These are phyloP conservation scores for Tetradesmus lagerheimii DNA, from an alignment of 139 green algal species.

Conservation along the genomic window DNA sequence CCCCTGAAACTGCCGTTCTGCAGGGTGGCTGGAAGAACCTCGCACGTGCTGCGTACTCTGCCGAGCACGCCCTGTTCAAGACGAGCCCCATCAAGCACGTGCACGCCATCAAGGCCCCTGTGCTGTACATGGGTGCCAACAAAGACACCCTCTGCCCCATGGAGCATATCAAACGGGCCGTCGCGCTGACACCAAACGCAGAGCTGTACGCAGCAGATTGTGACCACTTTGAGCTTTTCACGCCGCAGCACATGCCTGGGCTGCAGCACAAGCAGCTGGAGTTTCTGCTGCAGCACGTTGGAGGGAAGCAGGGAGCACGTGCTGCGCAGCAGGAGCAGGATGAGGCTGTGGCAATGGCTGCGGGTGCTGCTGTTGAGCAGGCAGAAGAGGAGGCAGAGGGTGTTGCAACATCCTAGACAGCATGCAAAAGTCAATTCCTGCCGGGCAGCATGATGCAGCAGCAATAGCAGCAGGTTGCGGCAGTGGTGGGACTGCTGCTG, in stretches of 20 bases:
- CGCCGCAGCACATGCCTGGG: constrained; percentile 20
- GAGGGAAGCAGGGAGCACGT: background rate
- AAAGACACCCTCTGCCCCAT: constrained; percentile 38
- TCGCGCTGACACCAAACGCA: background rate
- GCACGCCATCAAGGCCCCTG: constrained; percentile 15
- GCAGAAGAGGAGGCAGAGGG: background rate
- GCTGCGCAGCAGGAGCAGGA: background rate
- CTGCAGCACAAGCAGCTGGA: constrained; percentile 31
- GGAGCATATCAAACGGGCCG: constrained; percentile 7
- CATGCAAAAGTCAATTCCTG: too few species aligned
- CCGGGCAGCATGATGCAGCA: too few species aligned
- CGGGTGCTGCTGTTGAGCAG: background rate
- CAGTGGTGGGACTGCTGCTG: too few species aligned
- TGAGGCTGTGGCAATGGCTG: background rate
- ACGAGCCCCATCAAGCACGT: constrained; percentile 47
- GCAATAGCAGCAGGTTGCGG: too few species aligned
- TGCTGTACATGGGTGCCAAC: constrained; percentile 28
- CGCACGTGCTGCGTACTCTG: constrained; percentile 28
- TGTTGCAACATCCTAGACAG: constrained; percentile 3
- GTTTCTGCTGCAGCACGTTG: constrained; percentile 34
- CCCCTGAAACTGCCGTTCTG: too few species aligned
- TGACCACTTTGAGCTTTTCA: constrained; percentile 46
- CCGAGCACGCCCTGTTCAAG: constrained; percentile 32
- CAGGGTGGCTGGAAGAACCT: constrained; percentile 45
- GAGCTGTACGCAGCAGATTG: constrained; percentile 40